Base-by-base conservation (phyloP, 2,329 filamentous ascomycete species). In the Lanzia echinophila region DNA sequence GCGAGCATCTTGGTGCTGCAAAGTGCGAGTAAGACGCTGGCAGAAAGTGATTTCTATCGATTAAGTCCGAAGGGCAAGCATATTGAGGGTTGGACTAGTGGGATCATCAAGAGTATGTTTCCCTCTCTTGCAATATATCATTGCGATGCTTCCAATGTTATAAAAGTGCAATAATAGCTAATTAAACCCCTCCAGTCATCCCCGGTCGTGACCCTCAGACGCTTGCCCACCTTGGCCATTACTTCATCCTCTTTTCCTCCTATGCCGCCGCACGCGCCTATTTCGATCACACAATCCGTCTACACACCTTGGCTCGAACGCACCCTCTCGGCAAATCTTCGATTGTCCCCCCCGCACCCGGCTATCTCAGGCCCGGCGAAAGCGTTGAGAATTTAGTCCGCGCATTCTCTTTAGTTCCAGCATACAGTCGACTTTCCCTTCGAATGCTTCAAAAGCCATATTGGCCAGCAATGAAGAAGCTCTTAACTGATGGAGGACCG, bases 1-100 rank as follows among this genome's bases (percentile, higher is more conserved):
- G 39, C 45, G 11, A 44, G 57, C 31, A 58, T 68, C 19, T 73
- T 91, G 39, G 73, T 84, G 41, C 70, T 90, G 36, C 73, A 73
- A 19, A 78, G 80, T 38, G 76, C 81, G 6, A 81, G 79, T 62
- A 76, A 75, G 54, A 76, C 79, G 19, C 75, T 91, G 42, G 73
- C 75, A 19, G 79, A 84, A 61, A 79, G 78, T 60, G 88, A 92
- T 70, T 91, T 92, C 69, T 77, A 81, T 58, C 83, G 87, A 53
- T 69, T 90, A 17, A 76, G 82, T 5, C 78, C 78, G 1, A 79
- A 77, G 62, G 81, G 82, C 44, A 70, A 74, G 51, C 82, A 87
- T 61, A 78, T 91, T 33, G 81, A 86, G 57, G 78, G 78, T 39
- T 90, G 87, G 87, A 75, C 79, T 10, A 76, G 75, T 53, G 81